Base-by-base conservation (phyloP, 257 asterid genomes). In the Penstemon davidsonii region DNA sequence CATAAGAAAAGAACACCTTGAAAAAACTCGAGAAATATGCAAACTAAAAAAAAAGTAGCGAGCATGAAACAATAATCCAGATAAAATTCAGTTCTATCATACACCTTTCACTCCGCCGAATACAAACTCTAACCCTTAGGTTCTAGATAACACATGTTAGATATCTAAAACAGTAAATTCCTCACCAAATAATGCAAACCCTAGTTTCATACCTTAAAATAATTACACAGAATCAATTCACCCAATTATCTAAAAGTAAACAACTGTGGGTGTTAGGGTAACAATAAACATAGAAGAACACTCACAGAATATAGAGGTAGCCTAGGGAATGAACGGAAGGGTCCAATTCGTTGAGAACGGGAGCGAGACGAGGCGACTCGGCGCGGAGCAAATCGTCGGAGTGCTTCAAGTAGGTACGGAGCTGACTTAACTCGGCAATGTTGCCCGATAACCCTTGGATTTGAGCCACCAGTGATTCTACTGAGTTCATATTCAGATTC, bases 251-350 rank as follows among this genome's bases (percentile, higher is more conserved):
- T 46, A 12, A 55, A 42, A 12, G 37, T 4, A 4, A 58, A 58
- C 42, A 56, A 3, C 25, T 3, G 62, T 62, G 46, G 6, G 63
- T 5, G 60, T 54, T 55, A 54, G 56, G 49, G 43, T 5, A 39
- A 54, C 3, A 36, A 25, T 25, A 25, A 19, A 46, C 18, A 52
- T 25, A 46, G 50, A 67, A 52, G 6, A 76, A 66, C 6, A 67
- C 79, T 69, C 55, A 92, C 98, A 93, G 47, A 44, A 93, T 61
- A 65, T 83, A 84, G 45, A 93, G 96, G 74, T 84, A 93, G 49
- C 97, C 97, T 7, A 93, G 89, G 33, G 99, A 93, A 68, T 90
- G 92, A 11, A 49, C 45, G 47, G 86, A 67, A 0, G 96, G 89
- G 71, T 93, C 96, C 67, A 93, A 86, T 73, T 88, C 82, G 64